These are phyloP conservation scores for Vararia minispora DNA, from an alignment of 768 basidiomycete species.

Conservation along the genomic window DNA sequence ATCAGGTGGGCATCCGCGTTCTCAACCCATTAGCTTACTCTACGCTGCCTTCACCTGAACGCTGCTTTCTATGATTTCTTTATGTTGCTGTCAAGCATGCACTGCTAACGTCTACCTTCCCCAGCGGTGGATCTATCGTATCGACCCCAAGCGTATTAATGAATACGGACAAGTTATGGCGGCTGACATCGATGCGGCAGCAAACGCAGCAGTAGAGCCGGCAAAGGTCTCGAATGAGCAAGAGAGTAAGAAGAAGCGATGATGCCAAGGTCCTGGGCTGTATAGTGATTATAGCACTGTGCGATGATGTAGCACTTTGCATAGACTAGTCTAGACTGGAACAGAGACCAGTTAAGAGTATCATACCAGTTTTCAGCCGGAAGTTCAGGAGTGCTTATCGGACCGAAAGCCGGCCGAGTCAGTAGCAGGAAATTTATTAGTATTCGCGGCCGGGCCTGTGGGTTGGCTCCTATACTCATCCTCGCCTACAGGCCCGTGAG, in stretches of 20 bases:
- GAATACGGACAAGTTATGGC: slow-evolving; percentile 86
- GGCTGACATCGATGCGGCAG: slow-evolving; percentile 30
- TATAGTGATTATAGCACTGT: no score
- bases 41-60: not conserved
- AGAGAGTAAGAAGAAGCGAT: slow-evolving; percentile 27
- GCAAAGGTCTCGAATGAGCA: slow-evolving; percentile 2
- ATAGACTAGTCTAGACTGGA: no score
- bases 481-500: no score
- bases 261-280: slow-evolving; percentile 24
- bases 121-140: slow-evolving; percentile 96
- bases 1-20: slow-evolving; percentile 65
- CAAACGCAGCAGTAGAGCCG: slow-evolving; percentile 20
- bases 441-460: no score
- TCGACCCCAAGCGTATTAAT: slow-evolving; percentile 91
- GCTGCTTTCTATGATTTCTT: not conserved
- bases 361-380: no score
- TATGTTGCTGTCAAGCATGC: not conserved
- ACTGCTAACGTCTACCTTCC: slow-evolving; percentile 15
- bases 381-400: no score
- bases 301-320: no score
- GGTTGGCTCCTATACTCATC: no score
- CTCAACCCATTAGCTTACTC: not conserved
- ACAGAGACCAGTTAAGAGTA: no score
- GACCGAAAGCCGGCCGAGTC: no score
- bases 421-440: no score